These are phyloP conservation scores for Spergularia azorica DNA, from an alignment of 179 eudicot genomes.

Conservation along the genomic window DNA sequence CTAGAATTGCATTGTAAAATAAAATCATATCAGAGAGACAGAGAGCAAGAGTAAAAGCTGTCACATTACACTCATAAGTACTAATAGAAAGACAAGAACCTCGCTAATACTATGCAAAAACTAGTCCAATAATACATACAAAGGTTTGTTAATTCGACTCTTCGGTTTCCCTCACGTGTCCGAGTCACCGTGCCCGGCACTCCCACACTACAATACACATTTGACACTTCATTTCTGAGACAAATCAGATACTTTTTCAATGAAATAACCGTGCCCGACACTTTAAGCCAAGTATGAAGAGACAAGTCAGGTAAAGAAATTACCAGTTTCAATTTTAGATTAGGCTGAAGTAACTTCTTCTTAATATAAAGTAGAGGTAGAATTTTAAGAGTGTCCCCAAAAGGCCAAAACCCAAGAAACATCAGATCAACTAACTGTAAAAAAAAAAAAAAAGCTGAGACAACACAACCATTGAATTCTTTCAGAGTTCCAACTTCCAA, in stretches of 20 bases:
- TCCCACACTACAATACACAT: too few species aligned
- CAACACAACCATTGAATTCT: conserved; percentile 8
- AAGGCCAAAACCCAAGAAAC: conserved; percentile 12
- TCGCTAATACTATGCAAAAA: not conserved
- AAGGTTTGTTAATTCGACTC: too few species aligned
- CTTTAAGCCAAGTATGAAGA: not conserved
- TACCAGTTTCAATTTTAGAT: not conserved
- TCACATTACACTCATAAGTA: not conserved
- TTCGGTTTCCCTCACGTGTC: too few species aligned
- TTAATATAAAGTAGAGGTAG: not conserved
- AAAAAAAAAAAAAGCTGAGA: not conserved
- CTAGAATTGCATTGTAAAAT: not conserved
- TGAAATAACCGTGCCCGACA: not conserved
- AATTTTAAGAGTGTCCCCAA: not conserved
- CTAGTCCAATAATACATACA: not conserved
- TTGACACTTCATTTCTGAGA: too few species aligned
- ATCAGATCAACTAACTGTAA: not conserved
- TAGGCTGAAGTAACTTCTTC: not conserved
- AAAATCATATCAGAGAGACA: not conserved
- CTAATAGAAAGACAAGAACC: not conserved
- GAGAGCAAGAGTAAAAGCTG: not conserved
- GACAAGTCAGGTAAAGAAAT: not conserved
- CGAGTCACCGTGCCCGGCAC: too few species aligned
- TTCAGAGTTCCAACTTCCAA: conserved; percentile 9
- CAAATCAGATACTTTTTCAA: not conserved